These are phyloP conservation scores for Rubroboletus satanas DNA, from an alignment of 768 basidiomycete genomes.

Conservation along the genomic window DNA sequence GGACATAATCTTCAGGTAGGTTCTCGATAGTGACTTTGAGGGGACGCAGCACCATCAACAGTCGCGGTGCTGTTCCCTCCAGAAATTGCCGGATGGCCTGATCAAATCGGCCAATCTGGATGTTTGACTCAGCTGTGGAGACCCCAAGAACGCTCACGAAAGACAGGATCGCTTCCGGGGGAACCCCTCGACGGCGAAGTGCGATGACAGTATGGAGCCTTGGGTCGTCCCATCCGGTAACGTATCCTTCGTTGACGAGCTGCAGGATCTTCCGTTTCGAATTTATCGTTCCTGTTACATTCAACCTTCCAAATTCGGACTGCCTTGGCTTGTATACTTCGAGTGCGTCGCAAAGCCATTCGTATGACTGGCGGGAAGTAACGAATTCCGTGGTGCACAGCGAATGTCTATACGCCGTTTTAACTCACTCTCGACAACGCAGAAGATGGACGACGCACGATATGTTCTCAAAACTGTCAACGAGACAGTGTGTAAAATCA, in stretches of 20 bases:
- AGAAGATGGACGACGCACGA: constrained; percentile 58
- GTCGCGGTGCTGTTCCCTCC: constrained; percentile 80
- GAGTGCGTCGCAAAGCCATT: constrained; percentile 98
- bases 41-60: constrained; percentile 88
- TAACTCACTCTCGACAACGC: background rate
- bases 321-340: constrained; percentile 96
- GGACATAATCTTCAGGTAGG: constrained; percentile 77
- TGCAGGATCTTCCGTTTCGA: constrained; percentile 93
- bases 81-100: constrained; percentile 85
- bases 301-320: constrained; percentile 93
- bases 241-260: constrained; percentile 80
- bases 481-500: constrained; percentile 97
- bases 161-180: constrained; percentile 91
- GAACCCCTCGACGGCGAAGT: constrained; percentile 89
- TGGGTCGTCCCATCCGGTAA: constrained; percentile 95
- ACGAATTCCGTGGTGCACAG: constrained; percentile 96
- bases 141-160: constrained; percentile 96
- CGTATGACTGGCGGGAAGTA: constrained; percentile 92
- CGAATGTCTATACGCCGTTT: constrained; percentile 65
- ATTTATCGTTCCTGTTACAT: constrained; percentile 90
- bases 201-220: constrained; percentile 96
- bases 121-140: constrained; percentile 77
- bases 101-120: constrained; percentile 87
- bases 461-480: constrained; percentile 98
- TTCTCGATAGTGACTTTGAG: constrained; percentile 92